phyloP scores from a whole-genome alignment of 176 grass and related monocot species.

The sorghum (Sorghum bicolor) region Sorghum_bicolor_NCBIv3 NC_012870.2:16586001-16586500 shows the following conservation, averaged over 20 bases:
- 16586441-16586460: neutral
- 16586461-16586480: neutral
- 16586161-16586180: too few species aligned
- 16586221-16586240: neutral
- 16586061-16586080: neutral
- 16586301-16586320: too few species aligned
- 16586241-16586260: neutral
- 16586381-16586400: neutral
- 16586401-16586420: neutral
- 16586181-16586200: too few species aligned
- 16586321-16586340: neutral
- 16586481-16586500: neutral
- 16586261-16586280: neutral
- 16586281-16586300: neutral
- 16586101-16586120: neutral
- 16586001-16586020: too few species aligned
- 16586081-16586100: neutral
- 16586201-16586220: neutral
- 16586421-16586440: neutral
- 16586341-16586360: neutral
- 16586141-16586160: neutral
- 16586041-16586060: too few species aligned
- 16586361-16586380: neutral
- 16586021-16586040: too few species aligned
- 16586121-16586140: neutral